These are phyloP conservation scores for Suillus sp. DNA, from an alignment of 768 basidiomycete genomes.

Conservation along the genomic window DNA sequence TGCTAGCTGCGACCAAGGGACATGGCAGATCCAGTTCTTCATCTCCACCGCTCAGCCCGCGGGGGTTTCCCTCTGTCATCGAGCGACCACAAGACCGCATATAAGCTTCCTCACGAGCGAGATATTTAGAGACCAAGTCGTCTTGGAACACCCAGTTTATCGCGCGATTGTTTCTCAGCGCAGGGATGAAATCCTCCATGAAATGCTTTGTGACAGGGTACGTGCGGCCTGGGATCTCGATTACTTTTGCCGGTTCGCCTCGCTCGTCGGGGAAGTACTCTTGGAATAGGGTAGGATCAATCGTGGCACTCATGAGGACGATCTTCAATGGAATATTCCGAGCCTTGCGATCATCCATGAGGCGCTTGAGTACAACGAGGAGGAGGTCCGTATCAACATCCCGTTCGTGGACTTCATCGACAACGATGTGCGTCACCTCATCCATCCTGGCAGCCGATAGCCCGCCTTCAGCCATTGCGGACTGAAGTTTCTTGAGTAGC, in stretches of 20 bases:
- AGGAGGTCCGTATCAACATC: slow-evolving; percentile 91
- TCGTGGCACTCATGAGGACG: slow-evolving; percentile 94
- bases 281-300: slow-evolving; percentile 88
- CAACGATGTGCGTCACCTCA: slow-evolving; percentile 83
- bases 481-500: slow-evolving; percentile 85
- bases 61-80: slow-evolving; percentile 33
- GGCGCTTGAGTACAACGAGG: slow-evolving; percentile 84
- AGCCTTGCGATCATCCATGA: slow-evolving; percentile 72
- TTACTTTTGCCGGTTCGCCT: slow-evolving; percentile 63
- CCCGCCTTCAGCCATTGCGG: slow-evolving; percentile 54
- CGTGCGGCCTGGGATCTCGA: slow-evolving; percentile 88
- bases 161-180: slow-evolving; percentile 43
- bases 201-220: slow-evolving; percentile 85
- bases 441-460: slow-evolving; percentile 52
- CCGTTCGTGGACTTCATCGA: slow-evolving; percentile 96
- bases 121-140: slow-evolving; percentile 69
- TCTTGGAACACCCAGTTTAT: slow-evolving; percentile 70
- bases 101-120: slow-evolving; percentile 56
- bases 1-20: slow-evolving; percentile 77
- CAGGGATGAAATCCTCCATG: slow-evolving; percentile 73
- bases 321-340: slow-evolving; percentile 78
- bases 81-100: slow-evolving; percentile 7
- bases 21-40: slow-evolving; percentile 79
- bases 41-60: slow-evolving; percentile 18
- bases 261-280: slow-evolving; percentile 74